Conservation (phyloP, 345 rosid species). For the Physaria fendleri region DNA sequence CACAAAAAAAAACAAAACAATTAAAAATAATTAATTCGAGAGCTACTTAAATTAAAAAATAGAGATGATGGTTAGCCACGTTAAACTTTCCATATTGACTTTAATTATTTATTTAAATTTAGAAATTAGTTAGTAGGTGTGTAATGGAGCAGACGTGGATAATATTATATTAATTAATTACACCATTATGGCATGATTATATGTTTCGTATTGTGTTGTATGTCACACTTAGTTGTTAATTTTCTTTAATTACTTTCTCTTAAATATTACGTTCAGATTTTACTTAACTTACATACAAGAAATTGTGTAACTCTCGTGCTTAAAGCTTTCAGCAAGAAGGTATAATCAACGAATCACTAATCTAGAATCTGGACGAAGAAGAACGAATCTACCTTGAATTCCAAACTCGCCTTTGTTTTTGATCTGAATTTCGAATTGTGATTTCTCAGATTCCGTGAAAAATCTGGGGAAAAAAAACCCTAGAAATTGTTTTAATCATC, state of each 20-base stretch:
- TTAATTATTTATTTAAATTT: not conserved
- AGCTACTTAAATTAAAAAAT: not conserved
- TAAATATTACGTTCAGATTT: not conserved
- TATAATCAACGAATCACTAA: not conserved
- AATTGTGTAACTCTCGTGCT: constrained; percentile 9
- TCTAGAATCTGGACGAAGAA: not conserved
- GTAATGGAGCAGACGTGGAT: constrained; percentile 24
- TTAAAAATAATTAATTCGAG: no score
- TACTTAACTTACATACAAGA: not conserved
- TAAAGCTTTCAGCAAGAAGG: constrained; percentile 30
- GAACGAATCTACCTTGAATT: not conserved
- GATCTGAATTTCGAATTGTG: not conserved
- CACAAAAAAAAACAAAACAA: no score
- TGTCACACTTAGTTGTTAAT: not conserved
- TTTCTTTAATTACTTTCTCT: no score
- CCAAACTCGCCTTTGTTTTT: not conserved
- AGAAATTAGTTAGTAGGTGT: not conserved
- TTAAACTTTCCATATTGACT: not conserved
- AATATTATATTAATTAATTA: not conserved
- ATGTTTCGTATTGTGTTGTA: not conserved
- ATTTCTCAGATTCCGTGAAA: constrained; percentile 12
- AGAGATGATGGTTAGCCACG: constrained; percentile 19
- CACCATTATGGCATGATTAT: not conserved
- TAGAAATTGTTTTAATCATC: not conserved
- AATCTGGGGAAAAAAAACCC: not conserved